Conservation (phyloP, 805 yeast genomes). For the Ogataea saltuana region DNA sequence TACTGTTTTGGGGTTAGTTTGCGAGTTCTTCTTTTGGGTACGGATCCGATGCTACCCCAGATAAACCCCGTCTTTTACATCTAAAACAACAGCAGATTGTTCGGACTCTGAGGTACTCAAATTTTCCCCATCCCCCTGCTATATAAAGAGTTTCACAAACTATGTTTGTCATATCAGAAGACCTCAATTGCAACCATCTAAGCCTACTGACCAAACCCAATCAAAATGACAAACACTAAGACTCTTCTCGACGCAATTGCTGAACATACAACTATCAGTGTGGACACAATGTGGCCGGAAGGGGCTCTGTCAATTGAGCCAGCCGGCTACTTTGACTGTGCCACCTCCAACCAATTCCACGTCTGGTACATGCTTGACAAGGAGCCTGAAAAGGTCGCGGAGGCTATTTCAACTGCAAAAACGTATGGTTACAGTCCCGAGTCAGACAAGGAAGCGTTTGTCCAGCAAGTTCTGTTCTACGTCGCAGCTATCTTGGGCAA, state of each 20-base stretch:
- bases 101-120: too few relatives aligned
- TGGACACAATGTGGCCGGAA: conserved; percentile 23
- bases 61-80: too few relatives aligned
- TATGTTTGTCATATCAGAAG: neutral
- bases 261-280: conserved; percentile 18
- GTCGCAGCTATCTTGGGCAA: conserved; percentile 27
- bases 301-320: conserved; percentile 14
- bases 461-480: conserved; percentile 22
- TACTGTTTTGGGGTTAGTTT: too few relatives aligned
- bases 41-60: too few relatives aligned
- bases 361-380: conserved; percentile 23
- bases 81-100: too few relatives aligned
- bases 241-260: conserved; percentile 15
- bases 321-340: conserved; percentile 20
- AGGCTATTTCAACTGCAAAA: conserved; percentile 21
- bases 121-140: too few relatives aligned
- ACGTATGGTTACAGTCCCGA: conserved; percentile 12
- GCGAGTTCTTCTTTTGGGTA: too few relatives aligned
- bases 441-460: conserved; percentile 10
- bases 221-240: conserved; percentile 11
- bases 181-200: neutral
- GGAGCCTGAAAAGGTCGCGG: conserved; percentile 20
- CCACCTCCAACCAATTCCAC: conserved; percentile 30
- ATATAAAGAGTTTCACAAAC: too few relatives aligned
- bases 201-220: neutral